Evolutionary conservation across 257 asterid genomes (phyloP), one percentile per base, ranked within the genome.

Genomic region (Echium plantagineum): DNA sequence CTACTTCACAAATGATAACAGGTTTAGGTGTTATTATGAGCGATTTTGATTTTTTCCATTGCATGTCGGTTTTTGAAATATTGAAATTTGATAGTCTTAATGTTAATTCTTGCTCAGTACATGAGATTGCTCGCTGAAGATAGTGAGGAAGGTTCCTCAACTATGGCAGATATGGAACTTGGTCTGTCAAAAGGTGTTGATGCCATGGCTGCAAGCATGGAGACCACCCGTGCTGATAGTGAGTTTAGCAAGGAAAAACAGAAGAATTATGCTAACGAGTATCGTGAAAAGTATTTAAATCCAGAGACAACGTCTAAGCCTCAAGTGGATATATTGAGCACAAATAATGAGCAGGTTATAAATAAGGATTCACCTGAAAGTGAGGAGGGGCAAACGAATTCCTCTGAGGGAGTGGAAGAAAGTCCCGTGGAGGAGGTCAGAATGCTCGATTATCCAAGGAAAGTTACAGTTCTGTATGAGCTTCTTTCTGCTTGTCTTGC

Each of bases 401-500:
- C 85, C 15, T 20, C 56, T 65, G 22, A 62, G 52, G 76, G 77
- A 69, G 69, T 77, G 60, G 84, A 72, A 67, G 88, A 82, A 57
- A 80, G 78, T 59, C 86, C 84, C 20, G 61, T 72, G 77, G 85
- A 81, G 72, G 95, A 84, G 72, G 76, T 85, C 30, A 70, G 64
- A 51, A 66, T 73, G 80, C 83, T 85, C 71, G 72, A 77, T 64
- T 78, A 82, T 78, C 59, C 78, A 21, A 81, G 87, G 84, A 86
- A 86, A 80, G 67, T 84, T 59, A 64, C 74, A 57, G 90, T 89
- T 75, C 81, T 89, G 5, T 82, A 82, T 21, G 94, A 89, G 75
- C 88, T 89, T 78, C 79, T 86, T 53, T 74, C 95, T 35, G 97
- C 94, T 65, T 89, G 97, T 80, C 79, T 89, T 57, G 85, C 93